Evolutionary conservation across 2,329 filamentous ascomycete genomes (phyloP).

Genomic region (Aaosphaeria arxii): DNA sequence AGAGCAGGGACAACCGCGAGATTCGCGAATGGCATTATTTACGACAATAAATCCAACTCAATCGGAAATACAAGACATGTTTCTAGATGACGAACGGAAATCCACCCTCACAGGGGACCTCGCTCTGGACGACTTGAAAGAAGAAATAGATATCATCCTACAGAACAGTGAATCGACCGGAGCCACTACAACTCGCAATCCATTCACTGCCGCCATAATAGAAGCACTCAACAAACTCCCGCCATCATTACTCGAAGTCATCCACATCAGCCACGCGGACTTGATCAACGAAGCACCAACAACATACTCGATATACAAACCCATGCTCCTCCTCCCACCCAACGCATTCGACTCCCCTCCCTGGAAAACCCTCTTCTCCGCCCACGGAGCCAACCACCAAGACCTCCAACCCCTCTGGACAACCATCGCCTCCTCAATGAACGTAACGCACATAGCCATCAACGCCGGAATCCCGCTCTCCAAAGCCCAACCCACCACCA

Average conservation of each 20-base stretch:
- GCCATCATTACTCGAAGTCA: constrained; percentile 5
- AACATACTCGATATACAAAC: constrained; percentile 55
- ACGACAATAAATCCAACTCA: constrained; percentile 9
- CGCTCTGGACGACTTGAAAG: constrained; percentile 6
- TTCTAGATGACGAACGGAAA: not conserved
- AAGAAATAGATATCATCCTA: constrained; percentile 10
- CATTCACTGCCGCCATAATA: constrained; percentile 19
- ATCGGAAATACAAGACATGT: too few species aligned
- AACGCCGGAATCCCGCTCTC: constrained; percentile 54
- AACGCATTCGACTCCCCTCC: constrained; percentile 40
- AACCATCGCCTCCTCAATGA: constrained; percentile 37
- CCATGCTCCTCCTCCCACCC: constrained; percentile 56
- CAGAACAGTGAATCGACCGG: not conserved
- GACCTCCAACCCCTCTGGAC: constrained; percentile 22
- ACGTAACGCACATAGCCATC: constrained; percentile 55
- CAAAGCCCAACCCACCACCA: constrained; percentile 4
- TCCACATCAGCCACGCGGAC: constrained; percentile 10
- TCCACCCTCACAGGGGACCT: not conserved
- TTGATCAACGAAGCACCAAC: constrained; percentile 29
- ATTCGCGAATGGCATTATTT: constrained; percentile 16
- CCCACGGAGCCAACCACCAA: constrained; percentile 18
- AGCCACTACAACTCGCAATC: constrained; percentile 8
- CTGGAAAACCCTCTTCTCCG: constrained; percentile 33
- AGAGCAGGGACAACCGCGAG: not conserved
- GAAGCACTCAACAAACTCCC: constrained; percentile 13